Conservation (phyloP, 495 filamentous ascomycete genomes). For the Chlorociboria aeruginascens region DNA sequence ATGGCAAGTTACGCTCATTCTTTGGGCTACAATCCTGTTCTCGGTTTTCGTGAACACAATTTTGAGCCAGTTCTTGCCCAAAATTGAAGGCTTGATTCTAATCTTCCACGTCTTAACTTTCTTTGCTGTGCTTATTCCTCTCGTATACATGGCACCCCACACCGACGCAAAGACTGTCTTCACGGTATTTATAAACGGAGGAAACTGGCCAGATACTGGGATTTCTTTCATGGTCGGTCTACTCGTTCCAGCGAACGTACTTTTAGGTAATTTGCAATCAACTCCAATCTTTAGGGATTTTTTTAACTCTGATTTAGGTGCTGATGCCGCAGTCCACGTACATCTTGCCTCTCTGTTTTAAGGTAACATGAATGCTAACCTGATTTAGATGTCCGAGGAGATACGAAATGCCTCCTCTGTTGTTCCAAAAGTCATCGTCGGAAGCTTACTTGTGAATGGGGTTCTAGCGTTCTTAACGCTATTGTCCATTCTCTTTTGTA, state of each 20-base stretch:
- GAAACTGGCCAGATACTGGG: conserved; percentile 28
- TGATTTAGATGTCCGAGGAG: conserved; percentile 30
- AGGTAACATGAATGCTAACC: background rate
- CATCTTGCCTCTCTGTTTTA: background rate
- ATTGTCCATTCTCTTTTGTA: conserved; percentile 33
- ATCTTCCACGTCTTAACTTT: conserved; percentile 35
- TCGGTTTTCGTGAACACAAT: conserved; percentile 21
- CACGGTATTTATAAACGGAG: conserved; percentile 29
- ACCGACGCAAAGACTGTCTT: conserved; percentile 30
- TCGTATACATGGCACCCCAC: conserved; percentile 22
- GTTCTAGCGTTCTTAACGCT: conserved; percentile 28
- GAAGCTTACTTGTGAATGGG: conserved; percentile 24
- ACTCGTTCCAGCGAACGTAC: conserved; percentile 26
- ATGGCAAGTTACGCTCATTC: conserved; percentile 39
- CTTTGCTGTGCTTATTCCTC: conserved; percentile 34
- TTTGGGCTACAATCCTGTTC: conserved; percentile 28
- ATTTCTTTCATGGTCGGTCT: conserved; percentile 35
- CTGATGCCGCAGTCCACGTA: conserved; percentile 14
- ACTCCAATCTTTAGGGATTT: background rate
- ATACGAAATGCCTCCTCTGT: conserved; percentile 33
- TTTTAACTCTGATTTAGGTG: conserved; percentile 8
- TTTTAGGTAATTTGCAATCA: too few species aligned
- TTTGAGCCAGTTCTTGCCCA: conserved; percentile 24
- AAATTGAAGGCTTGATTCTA: conserved; percentile 30
- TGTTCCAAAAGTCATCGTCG: conserved; percentile 35